Evolutionary conservation across 352 stramenopile genomes (phyloP).

Genomic region (Phytopythium vexans): DNA sequence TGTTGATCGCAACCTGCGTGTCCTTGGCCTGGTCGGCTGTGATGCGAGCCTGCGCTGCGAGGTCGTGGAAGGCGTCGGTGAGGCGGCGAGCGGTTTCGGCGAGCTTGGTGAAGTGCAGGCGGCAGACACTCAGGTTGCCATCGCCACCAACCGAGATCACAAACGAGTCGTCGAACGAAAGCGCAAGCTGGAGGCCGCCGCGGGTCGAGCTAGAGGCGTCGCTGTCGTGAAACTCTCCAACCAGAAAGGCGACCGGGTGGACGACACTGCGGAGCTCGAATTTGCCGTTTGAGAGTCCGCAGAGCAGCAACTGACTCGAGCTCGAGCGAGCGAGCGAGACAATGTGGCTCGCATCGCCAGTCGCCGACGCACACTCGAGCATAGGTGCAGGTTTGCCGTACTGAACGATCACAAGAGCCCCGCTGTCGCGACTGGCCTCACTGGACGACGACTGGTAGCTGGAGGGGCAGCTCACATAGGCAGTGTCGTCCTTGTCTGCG

Average conservation of each 20-base stretch:
- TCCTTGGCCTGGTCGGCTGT: conserved; percentile 51
- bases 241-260: conserved; percentile 64
- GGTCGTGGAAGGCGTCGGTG: conserved; percentile 25
- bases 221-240: conserved; percentile 75
- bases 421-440: background rate
- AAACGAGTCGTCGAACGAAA: conserved; percentile 86
- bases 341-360: conserved; percentile 21
- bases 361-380: conserved; percentile 41
- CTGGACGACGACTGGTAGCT: conserved; percentile 11
- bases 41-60: conserved; percentile 46
- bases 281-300: conserved; percentile 72
- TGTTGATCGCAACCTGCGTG: conserved; percentile 44
- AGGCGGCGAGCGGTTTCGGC: conserved; percentile 35
- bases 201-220: conserved; percentile 9
- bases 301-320: conserved; percentile 70
- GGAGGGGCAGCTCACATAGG: conserved; percentile 46
- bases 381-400: conserved; percentile 24
- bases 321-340: conserved; percentile 37
- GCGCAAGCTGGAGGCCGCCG: conserved; percentile 24
- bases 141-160: conserved; percentile 67
- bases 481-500: conserved; percentile 20
- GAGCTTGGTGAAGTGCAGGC: conserved; percentile 58
- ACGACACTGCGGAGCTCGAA: conserved; percentile 63
- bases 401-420: conserved; percentile 15
- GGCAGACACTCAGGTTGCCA: conserved; percentile 70